A percentile compares a stretch with the other conserved stretches of the same genome.
Conservation (phyloP, 83 land plant species). For the Picea abies region DNA sequence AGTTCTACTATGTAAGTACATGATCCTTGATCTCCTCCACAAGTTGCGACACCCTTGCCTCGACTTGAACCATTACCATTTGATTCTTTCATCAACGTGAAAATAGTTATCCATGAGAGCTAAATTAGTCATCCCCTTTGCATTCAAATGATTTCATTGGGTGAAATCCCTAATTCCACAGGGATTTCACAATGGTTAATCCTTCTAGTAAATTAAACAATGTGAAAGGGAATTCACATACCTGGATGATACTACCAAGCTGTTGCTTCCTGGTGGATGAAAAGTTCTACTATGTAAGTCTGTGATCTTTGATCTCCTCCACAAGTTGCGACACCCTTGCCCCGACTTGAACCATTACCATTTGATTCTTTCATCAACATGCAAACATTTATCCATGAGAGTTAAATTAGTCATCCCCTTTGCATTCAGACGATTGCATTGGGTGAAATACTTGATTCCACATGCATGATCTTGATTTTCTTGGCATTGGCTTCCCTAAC, state of each 20-base stretch:
- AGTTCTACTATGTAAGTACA: conserved; percentile 93
- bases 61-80: conserved; percentile 88
- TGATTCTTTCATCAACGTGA: conserved; percentile 37
- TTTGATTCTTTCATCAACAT: conserved; percentile 74
- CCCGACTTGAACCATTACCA: conserved; percentile 92
- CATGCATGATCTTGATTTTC: conserved; percentile 73
- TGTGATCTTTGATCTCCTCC: conserved; percentile 76
- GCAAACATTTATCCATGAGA: conserved; percentile 89
- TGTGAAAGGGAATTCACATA: conserved; percentile 6
- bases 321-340: conserved; percentile 85
- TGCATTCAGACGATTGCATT: conserved; percentile 80
- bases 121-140: too few species aligned
- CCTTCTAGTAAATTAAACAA: too few species aligned
- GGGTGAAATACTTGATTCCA: conserved; percentile 98
- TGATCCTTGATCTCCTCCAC: conserved; percentile 81
- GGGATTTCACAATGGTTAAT: too few species aligned
- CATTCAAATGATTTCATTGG: too few species aligned
- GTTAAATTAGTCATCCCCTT: conserved; percentile 94
- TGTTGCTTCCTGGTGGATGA: conserved; percentile 98
- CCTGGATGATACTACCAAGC: conserved; percentile 97
- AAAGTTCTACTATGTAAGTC: conserved; percentile 89
- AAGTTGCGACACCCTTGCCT: conserved; percentile 80
- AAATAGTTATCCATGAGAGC: too few species aligned
- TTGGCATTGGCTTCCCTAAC: conserved; percentile 62
- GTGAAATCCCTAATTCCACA: too few species aligned